Base-by-base conservation (phyloP, 257 asterid species). In the Solanum gracilifrons region DNA sequence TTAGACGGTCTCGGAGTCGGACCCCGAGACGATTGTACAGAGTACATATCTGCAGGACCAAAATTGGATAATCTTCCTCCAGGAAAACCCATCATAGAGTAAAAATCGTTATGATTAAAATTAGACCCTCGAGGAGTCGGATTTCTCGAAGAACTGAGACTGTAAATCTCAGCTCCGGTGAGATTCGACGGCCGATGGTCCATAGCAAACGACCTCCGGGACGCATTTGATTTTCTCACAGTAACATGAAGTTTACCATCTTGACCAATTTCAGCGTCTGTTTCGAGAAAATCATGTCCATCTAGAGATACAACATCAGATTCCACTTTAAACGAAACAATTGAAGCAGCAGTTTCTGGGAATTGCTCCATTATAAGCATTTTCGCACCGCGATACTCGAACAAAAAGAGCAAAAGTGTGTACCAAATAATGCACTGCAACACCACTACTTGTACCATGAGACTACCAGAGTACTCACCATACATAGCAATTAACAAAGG, bases 291-390 rank as follows among this genome's bases (percentile, higher is more conserved):
- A 89, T 97, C 99, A 86, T 97, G 98, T 0, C 98, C 99, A 79
- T 97, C 99, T 0, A 97, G 84, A 2, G 99, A 97, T n/a, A 97
- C 97, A 35, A 97, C 99, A 83, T 97, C 99, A 76, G 99, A 95
- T 15, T 95, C 98, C 4, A 95, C 99, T 48, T 97, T 97, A 64
- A 97, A 95, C 7, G 98, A 94, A 5, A 95, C 98, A 5, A 97
- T 97, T 0, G 98, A 94, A 9, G 96, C 99, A 0, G 98, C 99
- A 0, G 99, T 96, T 85, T 94, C 98, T 0, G 99, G 98, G 36
- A 95, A 94, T 87, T 96, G 99, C 64, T 94, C 99, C 92, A 91
- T 92, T 21, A 96, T 96, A 1, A 96, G 92, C 95, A 94, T 91
- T 82, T 95, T 95, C 0, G 99, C 99, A 5, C 96, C 99, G 0